phyloP scores from a whole-genome alignment of 2,329 filamentous ascomycete genomes.

The Aspergillus pseudotamarii region DNA sequence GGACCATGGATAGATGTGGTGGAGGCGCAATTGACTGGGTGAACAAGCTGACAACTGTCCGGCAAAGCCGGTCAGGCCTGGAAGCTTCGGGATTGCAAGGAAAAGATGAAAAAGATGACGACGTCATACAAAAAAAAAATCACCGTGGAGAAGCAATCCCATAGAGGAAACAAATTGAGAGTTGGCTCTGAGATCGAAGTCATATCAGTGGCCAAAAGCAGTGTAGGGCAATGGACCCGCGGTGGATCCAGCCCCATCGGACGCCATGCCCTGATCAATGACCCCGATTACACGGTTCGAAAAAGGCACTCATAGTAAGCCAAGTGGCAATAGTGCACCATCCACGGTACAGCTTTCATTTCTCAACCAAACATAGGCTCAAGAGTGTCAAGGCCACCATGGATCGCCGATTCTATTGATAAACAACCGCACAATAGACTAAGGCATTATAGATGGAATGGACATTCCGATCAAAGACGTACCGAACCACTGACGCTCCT shows the following conservation, averaged over 20 bases:
- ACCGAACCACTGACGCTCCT: background rate
- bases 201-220: slow-evolving; percentile 16
- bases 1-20: slow-evolving; percentile 19
- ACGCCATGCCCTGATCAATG: slow-evolving; percentile 18
- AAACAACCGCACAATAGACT: background rate
- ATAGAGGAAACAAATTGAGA: slow-evolving; percentile 7
- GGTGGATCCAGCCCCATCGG: slow-evolving; percentile 21
- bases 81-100: slow-evolving; percentile 15
- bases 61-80: slow-evolving; percentile 16
- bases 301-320: slow-evolving; percentile 13
- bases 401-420: background rate
- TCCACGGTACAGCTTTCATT: slow-evolving; percentile 14
- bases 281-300: slow-evolving; percentile 13
- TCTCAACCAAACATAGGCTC: slow-evolving; percentile 5
- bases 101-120: slow-evolving; percentile 14
- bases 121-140: slow-evolving; percentile 25
- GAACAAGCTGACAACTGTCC: slow-evolving; percentile 19
- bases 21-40: slow-evolving; percentile 16
- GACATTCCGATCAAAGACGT: background rate
- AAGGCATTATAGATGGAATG: slow-evolving; percentile 2
- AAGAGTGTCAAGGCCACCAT: background rate
- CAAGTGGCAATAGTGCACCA: slow-evolving; percentile 14
- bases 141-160: slow-evolving; percentile 15
- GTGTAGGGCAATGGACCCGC: slow-evolving; percentile 17
- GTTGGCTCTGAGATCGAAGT: slow-evolving; percentile 12